Conservation (phyloP, 352 stramenopile genomes). For the Globisporangium alternatum region DNA sequence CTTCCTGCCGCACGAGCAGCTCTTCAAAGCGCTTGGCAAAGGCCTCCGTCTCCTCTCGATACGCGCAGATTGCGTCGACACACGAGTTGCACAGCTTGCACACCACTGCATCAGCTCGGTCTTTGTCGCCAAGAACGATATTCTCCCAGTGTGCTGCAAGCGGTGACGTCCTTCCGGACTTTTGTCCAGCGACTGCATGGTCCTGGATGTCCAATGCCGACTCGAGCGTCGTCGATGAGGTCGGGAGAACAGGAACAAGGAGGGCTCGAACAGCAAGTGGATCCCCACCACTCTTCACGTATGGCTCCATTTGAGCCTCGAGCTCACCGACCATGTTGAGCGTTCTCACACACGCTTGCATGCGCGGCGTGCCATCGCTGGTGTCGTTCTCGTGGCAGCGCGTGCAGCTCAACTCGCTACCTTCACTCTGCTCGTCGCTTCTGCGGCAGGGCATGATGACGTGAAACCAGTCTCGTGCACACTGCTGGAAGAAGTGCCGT, state of each 20-base stretch:
- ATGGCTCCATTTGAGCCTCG: neutral
- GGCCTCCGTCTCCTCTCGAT: constrained; percentile 16
- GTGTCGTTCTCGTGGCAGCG: neutral
- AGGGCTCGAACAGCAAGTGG: neutral
- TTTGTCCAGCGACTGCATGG: too few species aligned
- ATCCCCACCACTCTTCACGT: neutral
- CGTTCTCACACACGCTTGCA: neutral
- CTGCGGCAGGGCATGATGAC: neutral
- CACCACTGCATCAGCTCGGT: neutral
- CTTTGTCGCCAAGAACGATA: neutral
- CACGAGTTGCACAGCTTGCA: constrained; percentile 13
- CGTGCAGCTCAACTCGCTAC: neutral
- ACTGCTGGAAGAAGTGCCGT: constrained; percentile 13
- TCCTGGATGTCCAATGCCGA: neutral
- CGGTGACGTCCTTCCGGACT: neutral
- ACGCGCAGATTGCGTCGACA: constrained; percentile 17
- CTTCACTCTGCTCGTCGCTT: neutral
- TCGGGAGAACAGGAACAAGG: neutral
- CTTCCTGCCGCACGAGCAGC: constrained; percentile 12
- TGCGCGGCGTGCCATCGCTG: neutral
- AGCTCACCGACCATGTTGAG: constrained; percentile 2
- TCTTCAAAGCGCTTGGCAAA: constrained; percentile 20
- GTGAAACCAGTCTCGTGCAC: constrained; percentile 13
- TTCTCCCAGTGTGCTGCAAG: constrained; percentile 11
- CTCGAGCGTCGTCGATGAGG: neutral